Evolutionary conservation across 2,329 filamentous ascomycete species (phyloP).

Genomic region (Pseudogymnoascus sp.): DNA sequence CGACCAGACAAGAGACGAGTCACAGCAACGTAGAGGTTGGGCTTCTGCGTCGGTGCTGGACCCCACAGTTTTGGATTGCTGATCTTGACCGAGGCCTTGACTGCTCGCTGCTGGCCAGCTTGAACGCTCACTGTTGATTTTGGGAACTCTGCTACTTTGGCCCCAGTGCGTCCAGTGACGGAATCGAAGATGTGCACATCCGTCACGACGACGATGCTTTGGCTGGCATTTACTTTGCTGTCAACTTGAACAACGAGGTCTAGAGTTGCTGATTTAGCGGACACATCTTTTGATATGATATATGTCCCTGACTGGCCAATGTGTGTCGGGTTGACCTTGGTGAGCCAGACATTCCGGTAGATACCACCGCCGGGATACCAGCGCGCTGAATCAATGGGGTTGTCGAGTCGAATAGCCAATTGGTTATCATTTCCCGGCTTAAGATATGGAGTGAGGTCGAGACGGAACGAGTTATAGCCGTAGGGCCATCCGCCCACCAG

Average conservation of each 20-base stretch:
- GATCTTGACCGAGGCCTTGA: conserved; percentile 27
- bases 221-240: conserved; percentile 28
- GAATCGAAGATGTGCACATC: conserved; percentile 33
- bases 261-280: conserved; percentile 36
- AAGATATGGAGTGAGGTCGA: conserved; percentile 40
- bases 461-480: conserved; percentile 33
- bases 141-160: conserved; percentile 31
- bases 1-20: conserved; percentile 30
- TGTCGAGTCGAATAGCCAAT: conserved; percentile 44
- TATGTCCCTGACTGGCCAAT: conserved; percentile 43
- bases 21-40: conserved; percentile 40
- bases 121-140: conserved; percentile 23
- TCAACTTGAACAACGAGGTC: conserved; percentile 38
- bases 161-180: conserved; percentile 20
- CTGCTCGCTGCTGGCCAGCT: conserved; percentile 24
- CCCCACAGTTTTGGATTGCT: conserved; percentile 38
- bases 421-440: conserved; percentile 30
- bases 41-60: conserved; percentile 36
- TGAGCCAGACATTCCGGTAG: conserved; percentile 48
- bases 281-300: conserved; percentile 38
- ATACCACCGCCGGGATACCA: conserved; percentile 48
- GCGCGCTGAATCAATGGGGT: conserved; percentile 39
- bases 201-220: conserved; percentile 32
- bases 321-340: conserved; percentile 38
- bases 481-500: conserved; percentile 16